phyloP scores from a whole-genome alignment of 2,329 filamentous ascomycete genomes.

The Calonectria pteridis region DNA sequence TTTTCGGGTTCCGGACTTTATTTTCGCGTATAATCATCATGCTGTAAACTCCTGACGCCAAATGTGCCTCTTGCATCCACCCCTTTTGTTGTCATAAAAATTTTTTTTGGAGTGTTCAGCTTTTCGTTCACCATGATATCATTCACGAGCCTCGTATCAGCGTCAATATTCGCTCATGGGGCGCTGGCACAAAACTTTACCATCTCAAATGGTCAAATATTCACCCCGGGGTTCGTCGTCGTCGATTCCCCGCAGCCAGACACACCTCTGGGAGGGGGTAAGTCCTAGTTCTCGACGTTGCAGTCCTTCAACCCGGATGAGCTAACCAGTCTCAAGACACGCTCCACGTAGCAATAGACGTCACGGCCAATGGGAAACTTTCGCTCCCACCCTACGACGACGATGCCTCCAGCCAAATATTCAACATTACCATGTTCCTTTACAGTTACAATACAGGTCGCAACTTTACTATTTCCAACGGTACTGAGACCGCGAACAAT shows the following conservation, averaged over 20 bases:
- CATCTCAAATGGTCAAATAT: slow-evolving; percentile 74
- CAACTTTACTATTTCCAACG: slow-evolving; percentile 78
- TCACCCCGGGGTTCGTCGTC: slow-evolving; percentile 76
- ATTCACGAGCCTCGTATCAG: slow-evolving; percentile 19
- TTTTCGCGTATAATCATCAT: slow-evolving; percentile 13
- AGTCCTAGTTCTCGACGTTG: slow-evolving; percentile 41
- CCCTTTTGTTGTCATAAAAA: not conserved
- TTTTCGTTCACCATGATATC: slow-evolving; percentile 25
- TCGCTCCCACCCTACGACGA: slow-evolving; percentile 67
- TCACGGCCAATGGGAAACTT: slow-evolving; percentile 74
- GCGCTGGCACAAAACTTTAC: slow-evolving; percentile 61
- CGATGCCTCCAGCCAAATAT: slow-evolving; percentile 68
- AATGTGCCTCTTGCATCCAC: not conserved
- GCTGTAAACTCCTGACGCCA: not conserved
- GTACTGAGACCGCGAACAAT: slow-evolving; percentile 63
- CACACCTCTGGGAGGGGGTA: slow-evolving; percentile 73
- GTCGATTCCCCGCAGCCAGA: slow-evolving; percentile 75
- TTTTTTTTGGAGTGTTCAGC: not conserved
- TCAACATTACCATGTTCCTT: slow-evolving; percentile 76
- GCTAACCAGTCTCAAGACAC: slow-evolving; percentile 52
- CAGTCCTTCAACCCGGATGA: not conserved
- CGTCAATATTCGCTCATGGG: slow-evolving; percentile 40
- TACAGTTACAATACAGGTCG: slow-evolving; percentile 72
- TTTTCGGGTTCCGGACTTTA: slow-evolving; percentile 27
- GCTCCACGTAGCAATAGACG: slow-evolving; percentile 75